These are phyloP conservation scores for Fraxinus velutina DNA, from an alignment of 305 asterid species.

Conservation along the genomic window DNA sequence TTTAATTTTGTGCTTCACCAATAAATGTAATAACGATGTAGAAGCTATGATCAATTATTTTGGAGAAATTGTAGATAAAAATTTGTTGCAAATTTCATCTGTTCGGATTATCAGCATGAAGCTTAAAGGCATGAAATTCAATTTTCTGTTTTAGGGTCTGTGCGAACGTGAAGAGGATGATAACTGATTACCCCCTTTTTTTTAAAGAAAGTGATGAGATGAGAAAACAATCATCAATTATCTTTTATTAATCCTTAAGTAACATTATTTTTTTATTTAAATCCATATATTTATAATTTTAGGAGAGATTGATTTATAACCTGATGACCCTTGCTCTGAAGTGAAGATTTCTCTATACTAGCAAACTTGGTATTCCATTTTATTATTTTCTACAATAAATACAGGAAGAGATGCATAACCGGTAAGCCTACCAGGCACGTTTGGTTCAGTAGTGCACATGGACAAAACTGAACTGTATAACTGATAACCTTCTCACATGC, in stretches of 20 bases:
- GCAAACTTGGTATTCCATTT: background rate
- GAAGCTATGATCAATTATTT: background rate
- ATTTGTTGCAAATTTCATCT: background rate
- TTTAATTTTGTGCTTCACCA: background rate
- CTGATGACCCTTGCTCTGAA: background rate
- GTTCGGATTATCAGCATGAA: background rate
- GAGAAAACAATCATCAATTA: too few species aligned
- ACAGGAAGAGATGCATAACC: background rate
- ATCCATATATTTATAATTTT: too few species aligned
- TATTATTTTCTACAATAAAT: background rate
- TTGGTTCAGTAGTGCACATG: background rate
- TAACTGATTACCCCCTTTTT: background rate
- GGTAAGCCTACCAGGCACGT: background rate
- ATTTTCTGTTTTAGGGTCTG: background rate
- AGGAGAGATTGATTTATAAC: too few species aligned
- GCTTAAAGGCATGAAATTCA: background rate
- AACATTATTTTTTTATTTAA: too few species aligned
- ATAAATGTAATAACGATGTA: background rate
- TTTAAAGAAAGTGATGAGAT: too few species aligned
- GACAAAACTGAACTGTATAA: background rate
- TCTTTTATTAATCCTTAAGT: too few species aligned
- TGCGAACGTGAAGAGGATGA: background rate
- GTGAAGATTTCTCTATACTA: background rate
- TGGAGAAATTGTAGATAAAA: too few species aligned
- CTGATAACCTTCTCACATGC: background rate